phyloP scores from a whole-genome alignment of 805 yeast species.

The Priceomyces carsonii region DNA sequence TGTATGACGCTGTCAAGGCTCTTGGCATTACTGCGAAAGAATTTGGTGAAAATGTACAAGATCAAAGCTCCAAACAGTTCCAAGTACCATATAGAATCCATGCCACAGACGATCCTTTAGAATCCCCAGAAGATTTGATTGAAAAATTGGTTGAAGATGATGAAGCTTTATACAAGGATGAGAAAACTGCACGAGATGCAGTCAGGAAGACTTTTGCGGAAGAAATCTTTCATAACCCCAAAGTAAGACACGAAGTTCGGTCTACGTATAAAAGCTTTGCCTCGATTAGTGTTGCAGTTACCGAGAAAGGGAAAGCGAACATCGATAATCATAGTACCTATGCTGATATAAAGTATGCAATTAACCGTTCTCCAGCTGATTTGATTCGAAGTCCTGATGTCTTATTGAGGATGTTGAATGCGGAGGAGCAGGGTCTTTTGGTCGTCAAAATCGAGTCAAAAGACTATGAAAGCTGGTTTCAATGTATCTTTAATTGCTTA shows the following conservation, averaged over 20 bases:
- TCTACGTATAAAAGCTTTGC: slow-evolving; percentile 64
- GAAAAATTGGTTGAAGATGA: slow-evolving; percentile 45
- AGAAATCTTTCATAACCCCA: slow-evolving; percentile 78
- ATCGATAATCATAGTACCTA: slow-evolving; percentile 81
- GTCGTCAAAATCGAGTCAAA: slow-evolving; percentile 60
- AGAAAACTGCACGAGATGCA: slow-evolving; percentile 65
- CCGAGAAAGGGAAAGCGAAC: slow-evolving; percentile 69
- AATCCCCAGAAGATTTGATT: slow-evolving; percentile 62
- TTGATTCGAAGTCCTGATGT: slow-evolving; percentile 75
- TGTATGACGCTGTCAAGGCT: slow-evolving; percentile 65
- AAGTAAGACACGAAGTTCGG: slow-evolving; percentile 70
- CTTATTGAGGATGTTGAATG: slow-evolving; percentile 86
- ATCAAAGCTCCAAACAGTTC: slow-evolving; percentile 51
- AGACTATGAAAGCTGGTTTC: slow-evolving; percentile 42
- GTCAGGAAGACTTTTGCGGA: slow-evolving; percentile 76
- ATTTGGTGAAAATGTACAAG: slow-evolving; percentile 77
- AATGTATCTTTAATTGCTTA: slow-evolving; percentile 46
- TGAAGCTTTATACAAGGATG: slow-evolving; percentile 54
- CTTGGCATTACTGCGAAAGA: slow-evolving; percentile 79
- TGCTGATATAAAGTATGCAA: slow-evolving; percentile 89
- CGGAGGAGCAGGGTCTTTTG: slow-evolving; percentile 77
- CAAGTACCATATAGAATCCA: slow-evolving; percentile 58
- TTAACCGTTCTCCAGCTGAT: slow-evolving; percentile 75
- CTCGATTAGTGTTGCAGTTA: slow-evolving; percentile 68
- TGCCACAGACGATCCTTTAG: slow-evolving; percentile 66